A percentile compares a stretch with the other conserved stretches of the same genome.
Conservation (phyloP, 78 protist genomes). For the Cavenderia fasciculata region DNA sequence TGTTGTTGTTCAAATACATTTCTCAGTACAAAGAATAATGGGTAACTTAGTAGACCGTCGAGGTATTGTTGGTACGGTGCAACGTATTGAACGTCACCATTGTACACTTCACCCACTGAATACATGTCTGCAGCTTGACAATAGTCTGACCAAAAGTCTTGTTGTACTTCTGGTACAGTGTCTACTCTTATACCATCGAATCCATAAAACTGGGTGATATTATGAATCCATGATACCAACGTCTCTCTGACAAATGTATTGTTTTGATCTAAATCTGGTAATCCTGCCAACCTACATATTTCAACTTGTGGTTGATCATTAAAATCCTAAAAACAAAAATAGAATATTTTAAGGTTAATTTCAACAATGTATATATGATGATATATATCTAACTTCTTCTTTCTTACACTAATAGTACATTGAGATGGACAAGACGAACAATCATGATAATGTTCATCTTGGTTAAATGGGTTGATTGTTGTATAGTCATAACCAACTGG, state of each 20-base stretch:
- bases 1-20: conserved; percentile 70
- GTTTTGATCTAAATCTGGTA: conserved; percentile 93
- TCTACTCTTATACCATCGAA: conserved; percentile 93
- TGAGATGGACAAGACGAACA: conserved; percentile 60
- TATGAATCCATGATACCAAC: conserved; percentile 70
- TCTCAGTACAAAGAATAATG: conserved; percentile 87
- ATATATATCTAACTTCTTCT: background rate
- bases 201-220: conserved; percentile 52
- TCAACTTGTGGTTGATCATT: conserved; percentile 77
- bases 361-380: background rate
- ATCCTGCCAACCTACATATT: conserved; percentile 82
- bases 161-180: conserved; percentile 91
- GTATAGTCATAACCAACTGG: conserved; percentile 72
- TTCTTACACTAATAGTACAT: conserved; percentile 70
- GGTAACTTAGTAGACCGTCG: conserved; percentile 88
- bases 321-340: conserved; percentile 49
- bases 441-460: conserved; percentile 80
- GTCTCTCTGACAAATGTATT: conserved; percentile 78
- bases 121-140: conserved; percentile 77
- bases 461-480: conserved; percentile 79
- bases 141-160: conserved; percentile 63
- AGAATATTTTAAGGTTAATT: background rate
- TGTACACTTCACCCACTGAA: conserved; percentile 94
- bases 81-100: conserved; percentile 80
- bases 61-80: conserved; percentile 73